Conservation (phyloP, 2,329 filamentous ascomycete species). For the Alternaria arborescens region DNA sequence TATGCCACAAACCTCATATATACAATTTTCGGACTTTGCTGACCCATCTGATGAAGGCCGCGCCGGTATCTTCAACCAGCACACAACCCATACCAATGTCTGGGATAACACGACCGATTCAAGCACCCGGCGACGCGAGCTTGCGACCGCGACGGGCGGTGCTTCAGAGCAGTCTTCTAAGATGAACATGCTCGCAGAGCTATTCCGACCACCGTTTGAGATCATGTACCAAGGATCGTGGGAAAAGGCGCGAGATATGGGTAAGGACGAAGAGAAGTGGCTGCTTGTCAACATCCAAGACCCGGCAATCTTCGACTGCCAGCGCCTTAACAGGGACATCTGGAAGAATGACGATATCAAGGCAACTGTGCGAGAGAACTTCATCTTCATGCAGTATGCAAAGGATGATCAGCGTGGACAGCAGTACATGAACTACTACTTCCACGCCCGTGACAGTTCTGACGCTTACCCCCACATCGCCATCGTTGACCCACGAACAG, state of each 20-base stretch:
- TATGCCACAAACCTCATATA: constrained; percentile 19
- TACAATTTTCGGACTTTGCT: constrained; percentile 29
- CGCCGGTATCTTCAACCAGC: constrained; percentile 76
- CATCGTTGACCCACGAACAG: constrained; percentile 93
- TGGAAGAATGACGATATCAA: constrained; percentile 88
- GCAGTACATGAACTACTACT: constrained; percentile 91
- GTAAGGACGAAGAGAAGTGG: constrained; percentile 92
- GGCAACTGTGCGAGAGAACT: constrained; percentile 87
- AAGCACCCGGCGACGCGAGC: constrained; percentile 59
- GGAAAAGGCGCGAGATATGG: constrained; percentile 83
- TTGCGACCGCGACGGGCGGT: constrained; percentile 70
- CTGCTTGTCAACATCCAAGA: constrained; percentile 96
- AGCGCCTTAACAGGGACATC: constrained; percentile 90
- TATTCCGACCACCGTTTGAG: constrained; percentile 92
- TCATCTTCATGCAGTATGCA: constrained; percentile 93
- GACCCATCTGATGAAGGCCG: constrained; percentile 47
- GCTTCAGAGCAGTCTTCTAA: constrained; percentile 73
- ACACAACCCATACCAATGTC: constrained; percentile 61
- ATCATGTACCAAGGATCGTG: constrained; percentile 82
- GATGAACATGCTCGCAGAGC: constrained; percentile 81
- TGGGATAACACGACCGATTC: constrained; percentile 64
- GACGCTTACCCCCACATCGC: constrained; percentile 95
- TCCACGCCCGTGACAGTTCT: constrained; percentile 78
- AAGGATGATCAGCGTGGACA: constrained; percentile 81
- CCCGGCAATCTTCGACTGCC: constrained; percentile 90